Evolutionary conservation across 768 basidiomycete species (phyloP), one percentile per base, ranked within the genome.

Genomic region (Paxillus rubicundulus): DNA sequence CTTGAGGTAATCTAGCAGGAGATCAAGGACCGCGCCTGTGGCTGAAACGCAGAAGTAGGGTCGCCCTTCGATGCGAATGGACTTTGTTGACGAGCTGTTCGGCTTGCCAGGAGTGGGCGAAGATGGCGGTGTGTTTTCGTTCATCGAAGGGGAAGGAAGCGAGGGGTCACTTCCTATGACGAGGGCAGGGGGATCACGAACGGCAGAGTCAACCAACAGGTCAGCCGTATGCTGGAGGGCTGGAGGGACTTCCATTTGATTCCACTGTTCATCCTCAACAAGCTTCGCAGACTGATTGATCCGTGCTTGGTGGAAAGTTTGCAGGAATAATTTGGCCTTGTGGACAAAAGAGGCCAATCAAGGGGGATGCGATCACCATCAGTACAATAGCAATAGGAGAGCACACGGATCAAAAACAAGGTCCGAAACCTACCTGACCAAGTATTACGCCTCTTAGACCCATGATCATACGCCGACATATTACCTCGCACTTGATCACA

Each of bases 181-280:
- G 38, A 94, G 79, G 61, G 89, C 89, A 16, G 79, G 75, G 1
- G 92, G 87, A 69, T 98, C 92, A 13, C 74, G 76, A 28, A 97
- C 83, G 6, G 96, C 95, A 21, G 86, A 82, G 56, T 88, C 84
- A 16, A 97, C 78, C 45, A 99, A 70, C 9, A 86, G 72, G 60
- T 89, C 80, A 34, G 86, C 78, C n/a, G 82, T 74, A 45, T 77
- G 80, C 70, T 98, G 96, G 24, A 90, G 70, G 4, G 72, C 57
- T 4, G 74, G 63, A 1, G 85, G 73, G 13, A 96, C 83, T 50
- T 97, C 70, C 13, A 82, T 77, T 14, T 89, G 88, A 52, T 77
- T 83, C 97, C 97, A 98, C 54, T 87, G 88, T 65, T 99, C 97
- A 59, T 98, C 93, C 68, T 98, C 94, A 8, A 99, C 96, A 24